Base-by-base conservation (phyloP, 2,329 filamentous ascomycete genomes). In the Pseudocercospora cruenta region DNA sequence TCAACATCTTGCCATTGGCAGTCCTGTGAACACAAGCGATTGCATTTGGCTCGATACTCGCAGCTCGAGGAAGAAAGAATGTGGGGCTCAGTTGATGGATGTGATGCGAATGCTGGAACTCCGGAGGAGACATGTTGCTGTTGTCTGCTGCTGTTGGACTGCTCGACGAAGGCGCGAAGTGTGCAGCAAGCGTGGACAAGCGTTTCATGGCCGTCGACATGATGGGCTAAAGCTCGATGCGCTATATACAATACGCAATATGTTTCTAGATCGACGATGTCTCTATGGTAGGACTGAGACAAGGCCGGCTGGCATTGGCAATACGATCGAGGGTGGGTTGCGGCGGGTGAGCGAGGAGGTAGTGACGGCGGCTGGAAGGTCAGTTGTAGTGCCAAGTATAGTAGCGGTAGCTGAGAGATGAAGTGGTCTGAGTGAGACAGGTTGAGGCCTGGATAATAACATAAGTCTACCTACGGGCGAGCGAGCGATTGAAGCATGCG, bases 41-140 rank as follows among this genome's bases (percentile, higher is more conserved):
- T 4, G 70, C 87, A 76, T 94, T 84, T 4, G 94, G 94, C 80
- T 98, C 94, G 74, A 98, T 95, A 53, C 87, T 84, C 8, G 94
- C 94, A 21, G 94, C 93, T 60, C 94, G 89, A 70, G 92, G 91
- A 19, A 97, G 82, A 78, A 97, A 97, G 78, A 89, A 90, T 1
- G 94, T 97, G 0, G 94, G 94, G 1, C 92, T 94, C 26, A 98
- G 87, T n/a, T 90, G 88, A 79, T 94, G 91, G 73, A 91, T 86
- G 78, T 93, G 88, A 74, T 82, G 82, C 63, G 74, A 78, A 69
- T 82, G 83, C 67, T 78, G 74, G 69, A 67, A 70, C 47, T 69
- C 28, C 31, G 51, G 60, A 36, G 58, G 43, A 33, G 65, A 58
- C 65, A 67, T 70, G n/a, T 73, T 71, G 58, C 64, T 70, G 43